phyloP scores from a whole-genome alignment of 2,329 filamentous ascomycete species.

The Dactylellina sp. region DNA sequence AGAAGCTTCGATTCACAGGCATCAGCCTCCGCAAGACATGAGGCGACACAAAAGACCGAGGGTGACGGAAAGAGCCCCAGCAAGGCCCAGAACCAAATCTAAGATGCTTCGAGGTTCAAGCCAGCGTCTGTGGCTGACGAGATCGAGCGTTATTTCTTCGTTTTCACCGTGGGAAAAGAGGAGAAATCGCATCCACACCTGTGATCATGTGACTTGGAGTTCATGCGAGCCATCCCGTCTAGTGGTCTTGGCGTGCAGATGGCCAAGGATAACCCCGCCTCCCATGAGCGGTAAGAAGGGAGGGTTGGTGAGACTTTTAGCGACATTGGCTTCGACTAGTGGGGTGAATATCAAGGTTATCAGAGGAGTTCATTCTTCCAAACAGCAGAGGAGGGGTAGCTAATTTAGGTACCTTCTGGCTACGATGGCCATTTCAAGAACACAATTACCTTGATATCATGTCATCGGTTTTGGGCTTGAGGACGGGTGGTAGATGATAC shows the following conservation, averaged over 20 bases:
- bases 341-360: conserved; percentile 43
- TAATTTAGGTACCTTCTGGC: conserved; percentile 14
- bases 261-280: conserved; percentile 42
- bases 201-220: conserved; percentile 55
- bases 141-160: conserved; percentile 4
- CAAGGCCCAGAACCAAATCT: not conserved
- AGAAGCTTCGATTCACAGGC: conserved; percentile 34
- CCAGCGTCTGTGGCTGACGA: not conserved
- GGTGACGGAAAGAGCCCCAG: not conserved
- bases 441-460: conserved; percentile 23
- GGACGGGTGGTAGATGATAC: conserved; percentile 9
- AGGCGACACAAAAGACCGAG: conserved; percentile 15
- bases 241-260: conserved; percentile 53
- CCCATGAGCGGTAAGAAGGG: conserved; percentile 39
- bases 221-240: conserved; percentile 57
- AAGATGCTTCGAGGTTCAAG: conserved; percentile 1
- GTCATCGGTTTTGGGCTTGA: not conserved
- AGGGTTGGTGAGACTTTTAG: conserved; percentile 44
- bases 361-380: conserved; percentile 2
- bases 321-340: conserved; percentile 20
- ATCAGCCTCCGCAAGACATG: not conserved
- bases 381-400: conserved; percentile 20
- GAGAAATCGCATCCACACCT: conserved; percentile 42
- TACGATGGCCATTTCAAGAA: conserved; percentile 25
- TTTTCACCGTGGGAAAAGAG: conserved; percentile 29